Conservation (phyloP, 495 filamentous ascomycete species). For the Rostrohypoxylon terebratum region DNA sequence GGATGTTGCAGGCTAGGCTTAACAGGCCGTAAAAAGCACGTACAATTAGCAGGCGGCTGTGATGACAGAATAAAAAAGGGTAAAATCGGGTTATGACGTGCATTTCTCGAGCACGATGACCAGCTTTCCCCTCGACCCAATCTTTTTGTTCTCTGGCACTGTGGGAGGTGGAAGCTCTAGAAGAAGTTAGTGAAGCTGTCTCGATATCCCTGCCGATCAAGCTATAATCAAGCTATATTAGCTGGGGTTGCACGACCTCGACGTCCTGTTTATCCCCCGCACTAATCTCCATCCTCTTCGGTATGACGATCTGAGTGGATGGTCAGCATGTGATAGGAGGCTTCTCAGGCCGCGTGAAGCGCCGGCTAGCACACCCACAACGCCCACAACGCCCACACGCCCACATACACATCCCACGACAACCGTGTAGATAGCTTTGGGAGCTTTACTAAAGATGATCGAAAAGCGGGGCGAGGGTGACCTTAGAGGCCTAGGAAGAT, state of each 20-base stretch:
- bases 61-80: not conserved
- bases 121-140: constrained; percentile 1
- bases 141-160: not conserved
- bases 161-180: constrained; percentile 10
- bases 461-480: constrained; percentile 30
- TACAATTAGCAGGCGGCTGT: not conserved
- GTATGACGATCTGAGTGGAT: constrained; percentile 38
- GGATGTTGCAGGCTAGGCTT: constrained; percentile 15
- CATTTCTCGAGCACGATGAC: not conserved
- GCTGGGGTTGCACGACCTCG: constrained; percentile 37
- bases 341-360: constrained; percentile 38
- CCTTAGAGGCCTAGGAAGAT: constrained; percentile 27
- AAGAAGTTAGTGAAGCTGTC: constrained; percentile 34
- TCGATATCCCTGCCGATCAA: constrained; percentile 24
- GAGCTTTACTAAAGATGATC: constrained; percentile 9
- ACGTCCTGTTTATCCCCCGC: constrained; percentile 33
- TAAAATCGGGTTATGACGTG: not conserved
- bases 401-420: constrained; percentile 19
- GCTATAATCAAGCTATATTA: constrained; percentile 9
- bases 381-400: not conserved
- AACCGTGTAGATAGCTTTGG: constrained; percentile 17
- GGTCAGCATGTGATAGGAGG: constrained; percentile 40
- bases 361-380: constrained; percentile 29
- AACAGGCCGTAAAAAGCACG: constrained; percentile 11
- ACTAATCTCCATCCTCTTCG: constrained; percentile 33